These are phyloP conservation scores for Brassica cretica DNA, from an alignment of 345 rosid species.

Conservation along the genomic window DNA sequence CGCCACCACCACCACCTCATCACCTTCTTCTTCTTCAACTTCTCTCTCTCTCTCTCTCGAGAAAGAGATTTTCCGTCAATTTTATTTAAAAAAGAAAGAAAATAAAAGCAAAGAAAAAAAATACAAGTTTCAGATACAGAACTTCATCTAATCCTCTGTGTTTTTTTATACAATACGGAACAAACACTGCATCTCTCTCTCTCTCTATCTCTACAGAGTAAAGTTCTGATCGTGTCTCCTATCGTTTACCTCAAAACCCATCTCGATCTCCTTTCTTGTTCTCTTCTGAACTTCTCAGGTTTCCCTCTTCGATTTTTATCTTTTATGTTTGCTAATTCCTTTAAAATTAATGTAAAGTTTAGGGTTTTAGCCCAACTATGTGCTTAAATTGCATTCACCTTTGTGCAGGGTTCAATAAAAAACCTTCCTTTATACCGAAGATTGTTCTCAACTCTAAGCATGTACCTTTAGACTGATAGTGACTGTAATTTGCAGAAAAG, in stretches of 20 bases:
- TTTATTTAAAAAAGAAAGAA: neutral
- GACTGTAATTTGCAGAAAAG: conserved; percentile 3
- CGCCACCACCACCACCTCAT: conserved; percentile 14
- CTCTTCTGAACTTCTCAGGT: conserved; percentile 38
- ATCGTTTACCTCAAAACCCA: conserved; percentile 36
- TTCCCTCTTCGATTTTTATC: conserved; percentile 34
- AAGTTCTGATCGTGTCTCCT: conserved; percentile 58
- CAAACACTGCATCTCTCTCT: conserved; percentile 1
- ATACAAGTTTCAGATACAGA: conserved; percentile 24
- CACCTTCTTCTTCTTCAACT: neutral
- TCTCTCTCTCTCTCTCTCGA: conserved; percentile 14
- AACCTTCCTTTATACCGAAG: conserved; percentile 8
- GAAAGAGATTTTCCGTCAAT: conserved; percentile 22
- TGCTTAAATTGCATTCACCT: conserved; percentile 15
- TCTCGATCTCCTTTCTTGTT: conserved; percentile 42
- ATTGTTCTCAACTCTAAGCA: conserved; percentile 13
- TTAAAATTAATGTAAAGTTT: neutral
- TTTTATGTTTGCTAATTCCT: conserved; percentile 1
- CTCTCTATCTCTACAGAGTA: conserved; percentile 40
- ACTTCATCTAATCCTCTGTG: conserved; percentile 5
- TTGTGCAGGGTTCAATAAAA: conserved; percentile 24
- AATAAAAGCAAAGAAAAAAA: neutral
- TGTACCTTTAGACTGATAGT: conserved; percentile 9
- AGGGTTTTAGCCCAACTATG: conserved; percentile 25
- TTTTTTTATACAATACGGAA: conserved; percentile 23